phyloP scores from a whole-genome alignment of 2,329 filamentous ascomycete genomes.

The Exserohilum rostratum region DNA sequence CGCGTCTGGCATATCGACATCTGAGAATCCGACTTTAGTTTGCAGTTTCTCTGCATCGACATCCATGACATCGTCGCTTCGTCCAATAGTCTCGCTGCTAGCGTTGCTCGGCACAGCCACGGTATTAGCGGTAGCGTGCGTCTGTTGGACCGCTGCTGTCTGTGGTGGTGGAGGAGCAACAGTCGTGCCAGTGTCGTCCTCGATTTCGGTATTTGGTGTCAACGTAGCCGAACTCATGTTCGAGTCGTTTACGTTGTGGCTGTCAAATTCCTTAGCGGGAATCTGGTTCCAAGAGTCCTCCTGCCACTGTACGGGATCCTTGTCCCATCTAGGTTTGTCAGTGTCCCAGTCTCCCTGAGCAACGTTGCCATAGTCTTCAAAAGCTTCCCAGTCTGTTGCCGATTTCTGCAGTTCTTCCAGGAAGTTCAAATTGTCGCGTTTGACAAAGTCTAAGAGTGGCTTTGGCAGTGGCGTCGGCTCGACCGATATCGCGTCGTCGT shows the following conservation, averaged over 20 bases:
- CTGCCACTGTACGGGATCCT: constrained; percentile 23
- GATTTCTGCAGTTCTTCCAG: constrained; percentile 36
- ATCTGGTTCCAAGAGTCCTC: constrained; percentile 26
- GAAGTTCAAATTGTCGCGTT: constrained; percentile 54
- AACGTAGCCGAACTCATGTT: constrained; percentile 37
- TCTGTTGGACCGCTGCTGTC: constrained; percentile 31
- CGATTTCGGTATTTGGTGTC: constrained; percentile 44
- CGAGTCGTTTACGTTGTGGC: constrained; percentile 17
- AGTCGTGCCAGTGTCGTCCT: constrained; percentile 29
- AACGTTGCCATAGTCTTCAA: constrained; percentile 9
- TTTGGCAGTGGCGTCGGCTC: constrained; percentile 28
- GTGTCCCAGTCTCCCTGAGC: background rate
- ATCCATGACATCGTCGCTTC: constrained; percentile 30
- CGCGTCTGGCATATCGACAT: constrained; percentile 35
- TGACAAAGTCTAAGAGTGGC: constrained; percentile 52
- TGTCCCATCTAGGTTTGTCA: background rate
- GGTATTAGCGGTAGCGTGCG: constrained; percentile 26
- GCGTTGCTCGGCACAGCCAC: constrained; percentile 24
- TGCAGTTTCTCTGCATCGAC: constrained; percentile 14
- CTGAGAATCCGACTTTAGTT: constrained; percentile 18
- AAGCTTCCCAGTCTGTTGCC: constrained; percentile 20
- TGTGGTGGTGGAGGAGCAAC: constrained; percentile 7
- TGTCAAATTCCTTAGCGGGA: constrained; percentile 27
- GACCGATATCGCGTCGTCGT: constrained; percentile 46
- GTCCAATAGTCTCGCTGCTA: constrained; percentile 30